These are phyloP conservation scores for Sistotremastrum niveocremeum DNA, from an alignment of 768 basidiomycete genomes.

Conservation along the genomic window DNA sequence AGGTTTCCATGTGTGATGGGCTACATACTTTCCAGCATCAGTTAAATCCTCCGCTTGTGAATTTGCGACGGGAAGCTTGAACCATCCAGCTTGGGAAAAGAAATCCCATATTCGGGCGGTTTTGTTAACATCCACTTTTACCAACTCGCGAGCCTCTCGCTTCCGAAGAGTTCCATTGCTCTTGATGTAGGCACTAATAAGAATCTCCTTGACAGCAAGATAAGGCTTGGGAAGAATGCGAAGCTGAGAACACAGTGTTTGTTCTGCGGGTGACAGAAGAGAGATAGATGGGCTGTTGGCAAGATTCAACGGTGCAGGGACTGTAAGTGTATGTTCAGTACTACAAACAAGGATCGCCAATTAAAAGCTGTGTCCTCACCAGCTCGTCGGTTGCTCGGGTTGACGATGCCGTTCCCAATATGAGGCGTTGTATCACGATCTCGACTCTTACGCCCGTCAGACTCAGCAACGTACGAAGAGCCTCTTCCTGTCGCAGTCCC, in stretches of 20 bases:
- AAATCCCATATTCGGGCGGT: constrained; percentile 90
- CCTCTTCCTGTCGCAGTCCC: constrained; percentile 15
- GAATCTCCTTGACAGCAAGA: constrained; percentile 87
- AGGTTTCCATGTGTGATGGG: no score
- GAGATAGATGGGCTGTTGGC: constrained; percentile 84
- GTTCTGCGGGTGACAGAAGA: constrained; percentile 79
- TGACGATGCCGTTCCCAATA: background rate
- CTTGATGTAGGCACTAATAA: constrained; percentile 86
- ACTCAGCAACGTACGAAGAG: background rate
- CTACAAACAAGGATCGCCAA: no score
- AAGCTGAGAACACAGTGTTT: constrained; percentile 74
- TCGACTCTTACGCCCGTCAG: constrained; percentile 2
- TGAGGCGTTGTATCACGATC: constrained; percentile 1
- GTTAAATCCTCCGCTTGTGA: no score
- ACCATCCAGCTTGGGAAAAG: constrained; percentile 71
- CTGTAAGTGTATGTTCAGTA: constrained; percentile 2
- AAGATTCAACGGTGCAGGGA: constrained; percentile 62
- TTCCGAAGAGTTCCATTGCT: constrained; percentile 79
- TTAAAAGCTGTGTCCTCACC: background rate
- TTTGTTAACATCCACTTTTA: constrained; percentile 90
- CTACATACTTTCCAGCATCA: no score
- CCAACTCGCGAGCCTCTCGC: constrained; percentile 77
- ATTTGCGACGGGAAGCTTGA: constrained; percentile 23
- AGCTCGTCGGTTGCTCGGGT: constrained; percentile 1
- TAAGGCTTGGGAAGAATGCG: constrained; percentile 93